phyloP scores from a whole-genome alignment of 2,329 filamentous ascomycete species.

The Didymella pomorum region DNA sequence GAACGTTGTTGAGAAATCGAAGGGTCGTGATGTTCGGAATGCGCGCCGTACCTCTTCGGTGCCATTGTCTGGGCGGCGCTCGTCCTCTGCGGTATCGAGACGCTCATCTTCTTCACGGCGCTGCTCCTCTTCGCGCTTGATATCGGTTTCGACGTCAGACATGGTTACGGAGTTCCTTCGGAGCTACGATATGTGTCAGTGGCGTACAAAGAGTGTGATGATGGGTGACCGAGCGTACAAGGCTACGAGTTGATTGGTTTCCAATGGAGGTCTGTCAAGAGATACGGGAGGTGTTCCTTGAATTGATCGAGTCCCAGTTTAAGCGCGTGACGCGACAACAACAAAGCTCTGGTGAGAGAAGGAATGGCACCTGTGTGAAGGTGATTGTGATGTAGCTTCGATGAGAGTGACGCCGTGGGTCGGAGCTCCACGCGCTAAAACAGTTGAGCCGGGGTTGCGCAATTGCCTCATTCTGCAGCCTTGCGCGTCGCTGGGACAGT shows the following conservation, averaged over 20 bases:
- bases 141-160: slow-evolving; percentile 43
- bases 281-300: neutral
- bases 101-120: slow-evolving; percentile 46
- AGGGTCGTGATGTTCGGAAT: neutral
- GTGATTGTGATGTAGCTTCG: slow-evolving; percentile 9
- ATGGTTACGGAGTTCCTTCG: slow-evolving; percentile 24
- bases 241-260: slow-evolving; percentile 6
- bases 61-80: slow-evolving; percentile 35
- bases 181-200: slow-evolving; percentile 17
- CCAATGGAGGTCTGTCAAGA: neutral
- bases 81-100: slow-evolving; percentile 45
- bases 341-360: slow-evolving; percentile 1
- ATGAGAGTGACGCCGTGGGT: slow-evolving; percentile 15
- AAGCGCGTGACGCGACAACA: slow-evolving; percentile 8
- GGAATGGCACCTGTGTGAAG: slow-evolving; percentile 8
- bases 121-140: slow-evolving; percentile 43
- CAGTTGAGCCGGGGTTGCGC: slow-evolving; percentile 10
- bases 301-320: neutral
- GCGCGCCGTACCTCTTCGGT: slow-evolving; percentile 47
- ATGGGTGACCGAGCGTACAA: slow-evolving; percentile 10
- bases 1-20: neutral
- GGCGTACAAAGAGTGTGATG: neutral
- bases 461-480: slow-evolving; percentile 10
- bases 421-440: slow-evolving; percentile 22
- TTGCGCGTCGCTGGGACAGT: neutral